Evolutionary conservation across 148 eudicot species (phyloP).

Genomic region (Camellia granthamiana): DNA sequence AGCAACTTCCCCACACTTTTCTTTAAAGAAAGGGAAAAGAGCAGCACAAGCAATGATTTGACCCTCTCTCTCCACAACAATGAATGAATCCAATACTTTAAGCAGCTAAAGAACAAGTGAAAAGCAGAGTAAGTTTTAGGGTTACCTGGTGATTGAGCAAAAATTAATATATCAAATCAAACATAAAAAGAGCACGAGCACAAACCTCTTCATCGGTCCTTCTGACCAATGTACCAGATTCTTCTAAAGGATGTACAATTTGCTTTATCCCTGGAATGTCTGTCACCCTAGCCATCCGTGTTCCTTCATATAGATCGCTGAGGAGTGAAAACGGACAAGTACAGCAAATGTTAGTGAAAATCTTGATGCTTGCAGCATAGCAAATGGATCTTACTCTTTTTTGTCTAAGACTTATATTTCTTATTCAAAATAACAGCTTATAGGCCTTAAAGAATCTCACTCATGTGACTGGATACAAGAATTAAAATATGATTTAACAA

Average conservation of each 20-base stretch:
- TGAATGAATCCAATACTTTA: constrained; percentile 51
- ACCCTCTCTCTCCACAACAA: constrained; percentile 93
- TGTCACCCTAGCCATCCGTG: constrained; percentile 61
- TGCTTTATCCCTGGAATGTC: constrained; percentile 72
- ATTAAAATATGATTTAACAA: too few species aligned
- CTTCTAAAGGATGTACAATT: constrained; percentile 70
- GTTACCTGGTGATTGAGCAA: not conserved
- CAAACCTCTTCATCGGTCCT: constrained; percentile 81
- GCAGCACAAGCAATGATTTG: constrained; percentile 93
- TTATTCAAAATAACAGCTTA: not conserved
- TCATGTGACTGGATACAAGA: too few species aligned
- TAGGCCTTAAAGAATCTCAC: not conserved
- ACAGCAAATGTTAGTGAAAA: not conserved
- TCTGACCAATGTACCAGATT: constrained; percentile 75
- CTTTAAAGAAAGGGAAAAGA: constrained; percentile 67
- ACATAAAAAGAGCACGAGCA: not conserved
- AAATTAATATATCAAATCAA: not conserved
- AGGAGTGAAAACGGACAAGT: constrained; percentile 1
- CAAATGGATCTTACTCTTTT: not conserved
- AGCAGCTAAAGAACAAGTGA: constrained; percentile 44
- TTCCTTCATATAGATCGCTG: constrained; percentile 96
- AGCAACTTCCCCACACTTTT: constrained; percentile 72
- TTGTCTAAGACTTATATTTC: not conserved
- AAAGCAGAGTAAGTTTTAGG: not conserved
- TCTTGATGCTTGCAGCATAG: not conserved